These are phyloP conservation scores for Ophiorrhiza pumila DNA, from an alignment of 257 asterid species.

Conservation along the genomic window DNA sequence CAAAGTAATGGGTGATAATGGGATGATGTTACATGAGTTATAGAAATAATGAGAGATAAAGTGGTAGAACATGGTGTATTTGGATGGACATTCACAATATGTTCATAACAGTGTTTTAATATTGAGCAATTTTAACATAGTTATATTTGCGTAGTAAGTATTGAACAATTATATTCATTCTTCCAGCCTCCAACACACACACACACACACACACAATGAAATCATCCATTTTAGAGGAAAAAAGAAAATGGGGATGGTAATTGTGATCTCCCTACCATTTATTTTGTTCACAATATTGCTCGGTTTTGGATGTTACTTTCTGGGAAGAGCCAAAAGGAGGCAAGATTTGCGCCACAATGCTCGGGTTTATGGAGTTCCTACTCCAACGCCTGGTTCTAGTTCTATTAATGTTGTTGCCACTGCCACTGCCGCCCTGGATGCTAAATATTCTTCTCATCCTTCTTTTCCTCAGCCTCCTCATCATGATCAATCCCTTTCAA, in stretches of 20 bases:
- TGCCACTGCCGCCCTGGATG: conserved; percentile 15
- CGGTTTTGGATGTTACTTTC: conserved; percentile 79
- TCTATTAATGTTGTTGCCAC: not conserved
- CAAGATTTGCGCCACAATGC: conserved; percentile 58
- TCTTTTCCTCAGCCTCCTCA: conserved; percentile 27
- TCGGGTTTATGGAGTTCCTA: conserved; percentile 71
- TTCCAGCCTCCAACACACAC: too few relatives aligned
- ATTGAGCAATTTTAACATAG: too few relatives aligned
- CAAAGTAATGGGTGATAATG: too few relatives aligned
- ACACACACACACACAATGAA: too few relatives aligned
- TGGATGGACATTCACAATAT: too few relatives aligned
- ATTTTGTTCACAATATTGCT: conserved; percentile 60
- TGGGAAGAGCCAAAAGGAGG: conserved; percentile 80
- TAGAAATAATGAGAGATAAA: too few relatives aligned
- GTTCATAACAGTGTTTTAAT: too few relatives aligned
- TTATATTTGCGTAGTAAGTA: too few relatives aligned
- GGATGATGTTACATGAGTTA: too few relatives aligned
- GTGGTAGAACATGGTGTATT: too few relatives aligned
- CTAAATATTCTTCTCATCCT: conserved; percentile 17
- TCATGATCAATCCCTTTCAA: conserved; percentile 4
- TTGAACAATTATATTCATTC: too few relatives aligned
- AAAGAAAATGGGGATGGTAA: conserved; percentile 90
- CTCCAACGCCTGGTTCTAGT: conserved; percentile 57
- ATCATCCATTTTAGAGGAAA: too few relatives aligned
- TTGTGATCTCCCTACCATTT: conserved; percentile 74